These are phyloP conservation scores for Fragaria ananassa DNA, from an alignment of 306 rosid species.

Conservation along the genomic window DNA sequence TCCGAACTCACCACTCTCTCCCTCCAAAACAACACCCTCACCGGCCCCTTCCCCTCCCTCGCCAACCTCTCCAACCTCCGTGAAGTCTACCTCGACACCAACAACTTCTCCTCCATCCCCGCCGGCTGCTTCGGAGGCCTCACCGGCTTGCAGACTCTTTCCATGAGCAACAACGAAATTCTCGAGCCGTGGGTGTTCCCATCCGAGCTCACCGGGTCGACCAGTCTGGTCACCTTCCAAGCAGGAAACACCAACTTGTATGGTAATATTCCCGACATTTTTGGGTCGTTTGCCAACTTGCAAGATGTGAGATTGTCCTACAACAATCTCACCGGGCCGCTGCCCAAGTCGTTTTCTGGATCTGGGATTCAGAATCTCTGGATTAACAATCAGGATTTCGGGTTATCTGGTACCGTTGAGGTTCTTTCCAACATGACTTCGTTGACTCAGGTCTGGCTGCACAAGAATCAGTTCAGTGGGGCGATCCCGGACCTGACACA, in stretches of 20 bases:
- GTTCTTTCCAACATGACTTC: slow-evolving; percentile 54
- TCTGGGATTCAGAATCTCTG: slow-evolving; percentile 53
- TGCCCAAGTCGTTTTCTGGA: slow-evolving; percentile 49
- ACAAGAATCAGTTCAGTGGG: slow-evolving; percentile 60
- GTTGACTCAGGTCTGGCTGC: slow-evolving; percentile 71
- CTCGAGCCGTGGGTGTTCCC: slow-evolving; percentile 57
- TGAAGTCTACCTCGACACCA: slow-evolving; percentile 32
- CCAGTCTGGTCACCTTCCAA: slow-evolving; percentile 34
- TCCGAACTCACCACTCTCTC: slow-evolving; percentile 47
- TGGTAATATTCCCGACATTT: slow-evolving; percentile 58
- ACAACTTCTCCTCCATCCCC: slow-evolving; percentile 60
- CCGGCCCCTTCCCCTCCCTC: slow-evolving; percentile 61
- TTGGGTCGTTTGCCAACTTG: slow-evolving; percentile 41
- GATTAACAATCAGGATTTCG: slow-evolving; percentile 71
- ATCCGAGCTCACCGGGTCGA: slow-evolving; percentile 36
- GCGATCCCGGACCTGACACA: slow-evolving; percentile 60
- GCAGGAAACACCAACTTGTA: slow-evolving; percentile 36
- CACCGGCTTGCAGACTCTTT: slow-evolving; percentile 42
- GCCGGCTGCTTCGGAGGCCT: slow-evolving; percentile 40
- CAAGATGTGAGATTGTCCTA: slow-evolving; percentile 58
- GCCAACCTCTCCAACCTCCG: slow-evolving; percentile 50
- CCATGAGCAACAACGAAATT: slow-evolving; percentile 33
- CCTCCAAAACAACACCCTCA: slow-evolving; percentile 51
- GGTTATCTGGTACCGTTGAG: slow-evolving; percentile 52
- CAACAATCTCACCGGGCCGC: slow-evolving; percentile 63